A percentile compares a stretch with the other conserved stretches of the same genome.
These are phyloP conservation scores for Cardamine chenopodiifolia DNA, from an alignment of 345 rosid genomes.

Conservation along the genomic window DNA sequence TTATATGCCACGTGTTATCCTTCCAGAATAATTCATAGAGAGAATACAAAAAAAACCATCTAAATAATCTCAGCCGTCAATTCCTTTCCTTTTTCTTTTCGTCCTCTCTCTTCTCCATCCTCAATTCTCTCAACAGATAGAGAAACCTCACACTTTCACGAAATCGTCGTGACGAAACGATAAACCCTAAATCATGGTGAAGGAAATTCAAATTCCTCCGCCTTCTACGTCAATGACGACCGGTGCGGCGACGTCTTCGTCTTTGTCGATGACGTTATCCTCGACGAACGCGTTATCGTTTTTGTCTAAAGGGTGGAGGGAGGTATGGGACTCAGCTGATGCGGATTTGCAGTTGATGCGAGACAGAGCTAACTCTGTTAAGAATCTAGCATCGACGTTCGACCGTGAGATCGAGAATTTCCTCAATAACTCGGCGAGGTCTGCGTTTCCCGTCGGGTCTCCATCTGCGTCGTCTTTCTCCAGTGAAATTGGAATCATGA, in stretches of 20 bases:
- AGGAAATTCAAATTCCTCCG: conserved; percentile 44
- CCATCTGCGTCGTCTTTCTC: conserved; percentile 49
- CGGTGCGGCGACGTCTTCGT: not conserved
- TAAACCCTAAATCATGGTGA: conserved; percentile 51
- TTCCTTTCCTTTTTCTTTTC: not conserved
- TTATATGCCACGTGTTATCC: conserved; percentile 45
- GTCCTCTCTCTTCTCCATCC: conserved; percentile 4
- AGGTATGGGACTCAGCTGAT: conserved; percentile 89
- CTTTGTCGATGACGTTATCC: conserved; percentile 49
- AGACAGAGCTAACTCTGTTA: conserved; percentile 84
- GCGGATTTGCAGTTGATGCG: conserved; percentile 87
- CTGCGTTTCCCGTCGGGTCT: conserved; percentile 58
- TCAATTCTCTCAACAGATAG: conserved; percentile 6
- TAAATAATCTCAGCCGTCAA: conserved; percentile 50
- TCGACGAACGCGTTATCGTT: conserved; percentile 74
- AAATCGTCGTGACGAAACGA: conserved; percentile 32
- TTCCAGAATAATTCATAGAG: conserved; percentile 42
- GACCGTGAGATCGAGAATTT: conserved; percentile 88
- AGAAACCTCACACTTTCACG: conserved; percentile 27
- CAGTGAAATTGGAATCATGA: conserved; percentile 71
- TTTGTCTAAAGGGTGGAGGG: conserved; percentile 85
- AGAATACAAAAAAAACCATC: not conserved
- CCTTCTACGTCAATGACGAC: conserved; percentile 37
- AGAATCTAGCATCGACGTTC: conserved; percentile 79
- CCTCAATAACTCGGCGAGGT: conserved; percentile 63